These are phyloP conservation scores for Cucurbita pepo DNA, from an alignment of 306 rosid species.

Conservation along the genomic window DNA sequence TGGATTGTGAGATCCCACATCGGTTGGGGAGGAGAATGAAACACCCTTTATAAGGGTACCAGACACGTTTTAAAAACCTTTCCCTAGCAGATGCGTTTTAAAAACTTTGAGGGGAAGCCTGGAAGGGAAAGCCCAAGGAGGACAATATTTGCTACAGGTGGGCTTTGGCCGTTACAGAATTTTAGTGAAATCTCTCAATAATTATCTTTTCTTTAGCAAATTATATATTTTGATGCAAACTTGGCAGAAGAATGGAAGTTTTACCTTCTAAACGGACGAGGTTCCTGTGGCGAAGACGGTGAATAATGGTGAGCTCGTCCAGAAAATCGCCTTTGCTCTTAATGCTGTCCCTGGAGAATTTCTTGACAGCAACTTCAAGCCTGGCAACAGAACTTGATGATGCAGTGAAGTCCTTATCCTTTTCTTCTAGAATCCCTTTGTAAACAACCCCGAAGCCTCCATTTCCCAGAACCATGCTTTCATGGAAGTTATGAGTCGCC, in stretches of 20 bases:
- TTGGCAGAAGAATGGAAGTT: not conserved
- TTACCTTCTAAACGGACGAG: conserved; percentile 37
- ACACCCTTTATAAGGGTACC: too few species aligned
- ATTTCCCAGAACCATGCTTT: conserved; percentile 27
- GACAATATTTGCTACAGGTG: too few species aligned
- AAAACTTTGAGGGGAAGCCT: too few species aligned
- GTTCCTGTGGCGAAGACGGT: conserved; percentile 40
- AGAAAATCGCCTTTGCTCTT: conserved; percentile 31
- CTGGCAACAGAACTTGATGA: not conserved
- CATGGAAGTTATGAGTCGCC: conserved; percentile 30
- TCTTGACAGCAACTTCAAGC: conserved; percentile 30
- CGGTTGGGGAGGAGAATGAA: too few species aligned
- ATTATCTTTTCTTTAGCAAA: not conserved
- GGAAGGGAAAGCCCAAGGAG: too few species aligned
- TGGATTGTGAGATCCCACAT: too few species aligned
- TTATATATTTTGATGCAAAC: not conserved
- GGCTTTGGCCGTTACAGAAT: too few species aligned
- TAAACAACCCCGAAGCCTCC: conserved; percentile 43
- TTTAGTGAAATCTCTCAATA: not conserved
- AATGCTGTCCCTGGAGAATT: conserved; percentile 26
- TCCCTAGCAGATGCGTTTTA: too few species aligned
- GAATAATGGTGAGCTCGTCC: conserved; percentile 46
- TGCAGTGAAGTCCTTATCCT: not conserved
- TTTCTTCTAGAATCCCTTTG: conserved; percentile 22
- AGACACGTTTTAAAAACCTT: too few species aligned